Evolutionary conservation across 2,329 filamentous ascomycete species (phyloP).

Genomic region (Hymenoscyphus salicellus): DNA sequence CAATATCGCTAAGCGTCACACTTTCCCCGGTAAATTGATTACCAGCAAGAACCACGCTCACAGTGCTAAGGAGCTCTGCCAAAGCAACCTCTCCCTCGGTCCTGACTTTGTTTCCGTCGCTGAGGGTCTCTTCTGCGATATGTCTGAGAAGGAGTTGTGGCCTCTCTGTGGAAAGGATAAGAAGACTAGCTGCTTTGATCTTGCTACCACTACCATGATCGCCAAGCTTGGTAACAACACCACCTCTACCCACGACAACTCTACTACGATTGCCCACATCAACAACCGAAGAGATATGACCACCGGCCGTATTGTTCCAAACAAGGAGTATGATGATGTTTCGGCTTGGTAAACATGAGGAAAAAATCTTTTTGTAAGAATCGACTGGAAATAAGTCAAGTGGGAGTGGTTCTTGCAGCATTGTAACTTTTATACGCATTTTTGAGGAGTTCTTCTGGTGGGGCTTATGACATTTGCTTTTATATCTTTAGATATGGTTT

Average conservation of each 20-base stretch:
- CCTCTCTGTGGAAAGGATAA: constrained; percentile 29
- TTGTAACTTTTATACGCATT: neutral
- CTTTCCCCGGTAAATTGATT: neutral
- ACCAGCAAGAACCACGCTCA: constrained; percentile 20
- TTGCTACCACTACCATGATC: neutral
- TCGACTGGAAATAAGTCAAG: neutral
- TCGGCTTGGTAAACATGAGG: neutral
- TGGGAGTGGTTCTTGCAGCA: neutral
- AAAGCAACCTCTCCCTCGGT: constrained; percentile 32
- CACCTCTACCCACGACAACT: neutral
- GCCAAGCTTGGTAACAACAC: neutral
- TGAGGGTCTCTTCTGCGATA: constrained; percentile 37
- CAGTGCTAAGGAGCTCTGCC: constrained; percentile 35
- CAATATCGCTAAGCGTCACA: neutral
- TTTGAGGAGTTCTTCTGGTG: neutral
- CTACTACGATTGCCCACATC: neutral
- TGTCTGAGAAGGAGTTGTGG: constrained; percentile 31
- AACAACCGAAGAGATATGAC: neutral
- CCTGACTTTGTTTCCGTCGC: constrained; percentile 36
- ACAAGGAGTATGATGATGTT: constrained; percentile 1
- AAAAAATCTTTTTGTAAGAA: neutral
- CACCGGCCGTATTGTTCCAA: constrained; percentile 1
- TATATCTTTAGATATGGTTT: no score
- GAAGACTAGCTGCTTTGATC: constrained; percentile 25
- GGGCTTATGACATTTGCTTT: neutral